phyloP scores from a whole-genome alignment of 345 rosid species.

The Anastatica hierochuntica region DNA sequence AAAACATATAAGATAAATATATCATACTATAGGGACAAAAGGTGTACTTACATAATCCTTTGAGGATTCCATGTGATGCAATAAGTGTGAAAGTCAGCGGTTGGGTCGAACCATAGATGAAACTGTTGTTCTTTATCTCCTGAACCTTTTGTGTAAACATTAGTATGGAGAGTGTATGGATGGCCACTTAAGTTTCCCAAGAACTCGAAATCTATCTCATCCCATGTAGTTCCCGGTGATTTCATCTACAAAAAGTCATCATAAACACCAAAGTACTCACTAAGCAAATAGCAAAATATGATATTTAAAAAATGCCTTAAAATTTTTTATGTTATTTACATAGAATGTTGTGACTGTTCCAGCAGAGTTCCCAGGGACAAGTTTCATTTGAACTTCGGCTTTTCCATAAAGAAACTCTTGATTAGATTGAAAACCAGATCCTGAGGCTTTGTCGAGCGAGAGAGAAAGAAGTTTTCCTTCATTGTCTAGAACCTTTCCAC shows the following conservation, averaged over 20 bases:
- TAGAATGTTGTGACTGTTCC: constrained; percentile 50
- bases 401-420: constrained; percentile 43
- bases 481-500: too few species aligned
- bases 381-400: constrained; percentile 46
- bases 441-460: constrained; percentile 45
- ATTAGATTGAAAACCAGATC: constrained; percentile 53
- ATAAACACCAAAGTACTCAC: background rate
- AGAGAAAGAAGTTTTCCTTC: too few species aligned
- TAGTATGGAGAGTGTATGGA: constrained; percentile 26
- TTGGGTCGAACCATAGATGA: constrained; percentile 28
- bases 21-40: background rate
- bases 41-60: constrained; percentile 23
- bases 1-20: too few species aligned
- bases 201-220: constrained; percentile 31
- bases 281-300: too few species aligned
- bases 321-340: constrained; percentile 25
- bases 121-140: constrained; percentile 33
- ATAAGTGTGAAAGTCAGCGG: too few species aligned
- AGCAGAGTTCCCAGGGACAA: constrained; percentile 49
- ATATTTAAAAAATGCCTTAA: too few species aligned
- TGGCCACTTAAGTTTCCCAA: constrained; percentile 43
- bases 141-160: constrained; percentile 27
- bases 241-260: constrained; percentile 17
- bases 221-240: constrained; percentile 24
- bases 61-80: constrained; percentile 29